A percentile compares a stretch with the other conserved stretches of the same genome.
Evolutionary conservation across 768 basidiomycete species (phyloP).

Genomic region (Punctularia strigosozonata): DNA sequence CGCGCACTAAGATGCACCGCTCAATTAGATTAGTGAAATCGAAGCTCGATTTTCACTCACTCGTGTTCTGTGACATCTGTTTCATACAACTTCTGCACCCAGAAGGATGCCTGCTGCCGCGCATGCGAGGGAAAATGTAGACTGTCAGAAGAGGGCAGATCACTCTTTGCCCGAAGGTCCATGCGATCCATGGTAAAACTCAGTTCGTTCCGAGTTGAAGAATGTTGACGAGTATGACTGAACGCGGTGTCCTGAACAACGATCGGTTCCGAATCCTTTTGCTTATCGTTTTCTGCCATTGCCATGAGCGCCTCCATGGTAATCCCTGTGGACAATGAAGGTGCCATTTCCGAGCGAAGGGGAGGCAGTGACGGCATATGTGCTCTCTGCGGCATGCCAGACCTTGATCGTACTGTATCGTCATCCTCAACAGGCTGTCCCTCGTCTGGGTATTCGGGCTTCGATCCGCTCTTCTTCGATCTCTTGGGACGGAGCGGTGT

Average conservation of each 20-base stretch:
- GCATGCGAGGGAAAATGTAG: conserved; percentile 45
- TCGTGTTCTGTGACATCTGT: conserved; percentile 33
- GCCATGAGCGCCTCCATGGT: conserved; percentile 33
- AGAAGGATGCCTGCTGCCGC: conserved; percentile 60
- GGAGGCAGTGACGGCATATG: conserved; percentile 25
- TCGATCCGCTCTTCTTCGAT: not conserved
- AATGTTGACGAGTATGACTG: conserved; percentile 20
- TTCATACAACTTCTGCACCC: conserved; percentile 50
- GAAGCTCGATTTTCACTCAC: conserved; percentile 23
- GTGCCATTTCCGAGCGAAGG: conserved; percentile 37
- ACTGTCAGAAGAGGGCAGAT: conserved; percentile 26
- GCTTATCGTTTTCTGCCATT: conserved; percentile 1
- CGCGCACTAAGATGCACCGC: conserved; percentile 5
- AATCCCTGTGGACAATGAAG: conserved; percentile 37
- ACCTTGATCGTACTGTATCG: no score
- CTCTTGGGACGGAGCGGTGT: conserved; percentile 6
- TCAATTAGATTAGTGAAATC: conserved; percentile 3
- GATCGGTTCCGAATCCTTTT: not conserved
- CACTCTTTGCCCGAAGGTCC: conserved; percentile 42
- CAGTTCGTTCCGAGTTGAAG: conserved; percentile 40
- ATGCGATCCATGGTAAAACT: conserved; percentile 57
- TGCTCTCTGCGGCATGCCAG: no score
- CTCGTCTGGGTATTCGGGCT: not conserved
- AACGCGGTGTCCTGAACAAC: conserved; percentile 3
- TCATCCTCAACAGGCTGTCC: no score